Evolutionary conservation across 129 eudicot genomes (phyloP), one percentile per base, ranked within the genome.

Genomic region (Pseudognaphalium luteoalbum): DNA sequence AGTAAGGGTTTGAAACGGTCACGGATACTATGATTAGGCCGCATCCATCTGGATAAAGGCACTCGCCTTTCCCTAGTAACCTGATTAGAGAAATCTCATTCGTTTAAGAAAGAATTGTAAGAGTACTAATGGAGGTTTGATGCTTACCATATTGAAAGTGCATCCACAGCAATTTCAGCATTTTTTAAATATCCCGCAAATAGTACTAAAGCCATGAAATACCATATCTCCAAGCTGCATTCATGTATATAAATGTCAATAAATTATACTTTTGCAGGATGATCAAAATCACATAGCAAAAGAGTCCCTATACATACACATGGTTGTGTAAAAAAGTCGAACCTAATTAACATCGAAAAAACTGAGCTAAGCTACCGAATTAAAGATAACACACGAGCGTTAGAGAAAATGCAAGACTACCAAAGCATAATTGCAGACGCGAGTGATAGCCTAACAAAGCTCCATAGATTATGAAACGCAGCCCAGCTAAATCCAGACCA

Each of bases 151-250:
- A 58, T 58, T 58, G 64, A 58, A 58, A 58, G 64, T 58, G 64
- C 64, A 19, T 58, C 64, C 64, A 58, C 64, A 58, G 64, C 64
- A 19, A 58, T 58, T 58, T 58, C 64, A 22, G 64, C 64, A 58
- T 58, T 58, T 58, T 58, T 58, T 4, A 58, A 12, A 21, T 58
- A 58, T n/a, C 64, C 64, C 21, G 64, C 64, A 58, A 58, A 58
- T 20, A 58, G 64, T 22, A 58, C 64, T 58, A 58, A 20, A 8
- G 32, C 64, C 64, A 58, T 58, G 21, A 21, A 58, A 58, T 58
- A 58, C 64, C 64, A 58, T 22, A 20, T 58, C 20, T 58, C 64
- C 32, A 58, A 58, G 64, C 64, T 58, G 64, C 64, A 58, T 58
- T 21, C 20, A 22, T 4, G 1, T 58, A 58, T 3, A 58, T 12